Percentiles rank a stretch among this genome's conserved stretches.
Evolutionary conservation across 2,329 filamentous ascomycete species (phyloP).

Genomic region (Calonectria naviculata): DNA sequence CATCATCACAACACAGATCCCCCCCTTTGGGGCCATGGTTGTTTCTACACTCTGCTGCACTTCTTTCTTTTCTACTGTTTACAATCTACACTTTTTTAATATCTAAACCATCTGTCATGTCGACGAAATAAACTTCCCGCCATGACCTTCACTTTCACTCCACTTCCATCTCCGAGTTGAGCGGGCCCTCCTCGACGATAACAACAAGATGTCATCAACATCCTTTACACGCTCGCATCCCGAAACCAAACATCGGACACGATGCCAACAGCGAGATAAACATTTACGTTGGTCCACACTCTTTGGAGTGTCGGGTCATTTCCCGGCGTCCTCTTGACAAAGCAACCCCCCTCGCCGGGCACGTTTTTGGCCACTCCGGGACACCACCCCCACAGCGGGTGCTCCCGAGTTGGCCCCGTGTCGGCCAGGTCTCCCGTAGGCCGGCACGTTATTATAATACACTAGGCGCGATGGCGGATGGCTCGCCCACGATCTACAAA

Average conservation of each 20-base stretch:
- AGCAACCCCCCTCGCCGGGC: slow-evolving; percentile 11
- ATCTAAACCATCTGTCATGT: not conserved
- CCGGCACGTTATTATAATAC: not conserved
- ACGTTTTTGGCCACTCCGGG: slow-evolving; percentile 18
- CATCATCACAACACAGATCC: not conserved
- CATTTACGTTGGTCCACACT: slow-evolving; percentile 22
- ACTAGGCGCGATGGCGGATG: not conserved
- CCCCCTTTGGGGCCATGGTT: too few species aligned
- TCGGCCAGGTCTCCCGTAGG: slow-evolving; percentile 22
- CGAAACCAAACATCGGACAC: not conserved
- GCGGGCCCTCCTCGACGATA: not conserved
- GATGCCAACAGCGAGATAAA: not conserved
- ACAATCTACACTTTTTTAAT: not conserved
- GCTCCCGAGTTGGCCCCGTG: slow-evolving; percentile 23
- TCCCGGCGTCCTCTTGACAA: slow-evolving; percentile 15
- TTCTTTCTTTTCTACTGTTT: not conserved
- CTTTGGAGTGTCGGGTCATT: slow-evolving; percentile 9
- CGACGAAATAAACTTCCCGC: not conserved
- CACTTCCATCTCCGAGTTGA: not conserved
- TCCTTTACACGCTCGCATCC: not conserved
- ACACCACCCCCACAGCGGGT: not conserved
- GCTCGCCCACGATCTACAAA: not conserved
- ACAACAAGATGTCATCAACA: not conserved
- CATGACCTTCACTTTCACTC: not conserved
- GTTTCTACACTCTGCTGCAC: not conserved